Conservation (phyloP, 2,329 filamentous ascomycete species). For the Penicillium sp. region DNA sequence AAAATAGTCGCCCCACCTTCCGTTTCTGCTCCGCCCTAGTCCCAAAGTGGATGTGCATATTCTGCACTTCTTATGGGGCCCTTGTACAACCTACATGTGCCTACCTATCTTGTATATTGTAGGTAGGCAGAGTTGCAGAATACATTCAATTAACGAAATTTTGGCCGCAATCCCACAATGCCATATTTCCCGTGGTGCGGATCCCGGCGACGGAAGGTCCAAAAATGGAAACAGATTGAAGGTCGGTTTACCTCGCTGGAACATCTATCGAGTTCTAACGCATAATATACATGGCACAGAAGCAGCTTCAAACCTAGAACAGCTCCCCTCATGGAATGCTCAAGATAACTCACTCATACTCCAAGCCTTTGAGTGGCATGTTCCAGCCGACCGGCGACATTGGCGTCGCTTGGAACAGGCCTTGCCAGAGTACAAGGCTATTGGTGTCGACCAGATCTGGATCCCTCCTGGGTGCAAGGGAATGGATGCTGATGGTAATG, state of each 20-base stretch:
- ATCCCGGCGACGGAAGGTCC: background rate
- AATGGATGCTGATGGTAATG: slow-evolving; percentile 60
- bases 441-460: slow-evolving; percentile 65
- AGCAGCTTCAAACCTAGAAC: slow-evolving; percentile 25
- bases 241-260: background rate
- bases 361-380: slow-evolving; percentile 73
- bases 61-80: background rate
- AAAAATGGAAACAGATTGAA: slow-evolving; percentile 5
- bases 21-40: background rate
- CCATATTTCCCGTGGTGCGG: slow-evolving; percentile 2
- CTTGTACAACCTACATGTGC: background rate
- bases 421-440: slow-evolving; percentile 55
- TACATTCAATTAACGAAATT: background rate
- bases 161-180: background rate
- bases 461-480: slow-evolving; percentile 71
- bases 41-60: background rate
- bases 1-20: background rate
- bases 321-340: slow-evolving; percentile 33
- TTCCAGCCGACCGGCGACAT: slow-evolving; percentile 60
- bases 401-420: slow-evolving; percentile 58
- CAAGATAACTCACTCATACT: slow-evolving; percentile 55
- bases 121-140: no score
- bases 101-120: background rate
- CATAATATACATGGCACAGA: slow-evolving; percentile 6
- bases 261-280: background rate